A percentile compares a stretch with the other conserved stretches of the same genome.
These are phyloP conservation scores for Auricularia sp. DNA, from an alignment of 768 basidiomycete species.

Conservation along the genomic window DNA sequence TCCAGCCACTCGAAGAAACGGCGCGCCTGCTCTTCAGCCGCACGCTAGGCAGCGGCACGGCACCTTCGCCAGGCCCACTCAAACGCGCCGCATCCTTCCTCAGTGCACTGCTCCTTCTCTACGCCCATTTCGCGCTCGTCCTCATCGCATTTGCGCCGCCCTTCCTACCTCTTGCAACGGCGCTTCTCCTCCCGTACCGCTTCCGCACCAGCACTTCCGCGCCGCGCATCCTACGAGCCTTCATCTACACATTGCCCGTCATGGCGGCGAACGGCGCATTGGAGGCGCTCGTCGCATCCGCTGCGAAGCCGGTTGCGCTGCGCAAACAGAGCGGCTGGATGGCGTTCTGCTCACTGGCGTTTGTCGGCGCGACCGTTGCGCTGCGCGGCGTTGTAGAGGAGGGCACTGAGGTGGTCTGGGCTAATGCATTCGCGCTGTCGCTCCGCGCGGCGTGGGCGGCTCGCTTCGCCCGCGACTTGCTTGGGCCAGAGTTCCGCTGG, in stretches of 20 bases:
- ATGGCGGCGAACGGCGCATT: slow-evolving; percentile 84
- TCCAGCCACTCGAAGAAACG: slow-evolving; percentile 94
- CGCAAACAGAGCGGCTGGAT: slow-evolving; percentile 70
- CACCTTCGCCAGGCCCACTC: slow-evolving; percentile 8
- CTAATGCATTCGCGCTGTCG: slow-evolving; percentile 59
- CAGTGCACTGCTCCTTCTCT: slow-evolving; percentile 39
- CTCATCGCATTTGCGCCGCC: slow-evolving; percentile 65
- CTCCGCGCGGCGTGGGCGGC: slow-evolving; percentile 53
- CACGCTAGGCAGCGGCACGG: slow-evolving; percentile 24
- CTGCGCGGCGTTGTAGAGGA: slow-evolving; percentile 31
- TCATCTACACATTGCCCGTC: slow-evolving; percentile 82
- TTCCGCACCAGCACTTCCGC: slow-evolving; percentile 60
- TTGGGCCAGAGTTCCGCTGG: slow-evolving; percentile 26
- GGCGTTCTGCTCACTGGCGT: slow-evolving; percentile 61
- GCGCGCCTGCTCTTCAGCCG: slow-evolving; percentile 82
- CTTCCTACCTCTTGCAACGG: slow-evolving; percentile 60
- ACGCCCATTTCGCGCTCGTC: slow-evolving; percentile 55
- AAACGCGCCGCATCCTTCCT: slow-evolving; percentile 40
- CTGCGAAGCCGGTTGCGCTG: slow-evolving; percentile 58
- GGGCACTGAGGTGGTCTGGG: slow-evolving; percentile 67
- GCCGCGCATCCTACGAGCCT: slow-evolving; percentile 62
- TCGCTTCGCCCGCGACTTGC: slow-evolving; percentile 36
- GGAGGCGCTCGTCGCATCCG: slow-evolving; percentile 83
- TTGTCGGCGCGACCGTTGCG: slow-evolving; percentile 43
- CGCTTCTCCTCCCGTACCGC: slow-evolving; percentile 49